Evolutionary conservation across 75 land plant genomes (phyloP).

Genomic region (Ceratopteris richardii): DNA sequence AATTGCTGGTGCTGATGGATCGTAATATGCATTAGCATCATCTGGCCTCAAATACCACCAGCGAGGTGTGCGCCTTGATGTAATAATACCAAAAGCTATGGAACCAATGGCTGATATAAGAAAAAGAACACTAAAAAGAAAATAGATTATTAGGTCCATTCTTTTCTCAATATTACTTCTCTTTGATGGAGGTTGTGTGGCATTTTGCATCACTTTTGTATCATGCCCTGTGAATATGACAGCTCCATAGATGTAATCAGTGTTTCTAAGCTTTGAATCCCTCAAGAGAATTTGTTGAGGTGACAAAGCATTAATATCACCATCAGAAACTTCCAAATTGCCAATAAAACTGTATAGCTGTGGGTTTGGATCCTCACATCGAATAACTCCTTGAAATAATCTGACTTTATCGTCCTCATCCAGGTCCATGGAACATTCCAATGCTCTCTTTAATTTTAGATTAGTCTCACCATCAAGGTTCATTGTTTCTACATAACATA

Average conservation of each 20-base stretch:
- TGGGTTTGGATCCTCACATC: slow-evolving; percentile 28
- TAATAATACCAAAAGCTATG: slow-evolving; percentile 40
- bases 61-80: slow-evolving; percentile 25
- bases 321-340: slow-evolving; percentile 11
- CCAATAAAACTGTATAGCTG: slow-evolving; percentile 26
- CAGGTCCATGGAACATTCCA: slow-evolving; percentile 8
- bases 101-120: slow-evolving; percentile 50
- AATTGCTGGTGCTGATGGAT: slow-evolving; percentile 20
- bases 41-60: slow-evolving; percentile 59
- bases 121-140: slow-evolving; percentile 45
- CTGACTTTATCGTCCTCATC: slow-evolving; percentile 6
- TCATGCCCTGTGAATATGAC: slow-evolving; percentile 41
- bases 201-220: slow-evolving; percentile 53
- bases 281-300: slow-evolving; percentile 23
- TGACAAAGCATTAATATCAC: slow-evolving; percentile 9
- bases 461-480: slow-evolving; percentile 25
- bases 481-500: slow-evolving; percentile 18
- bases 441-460: slow-evolving; percentile 15
- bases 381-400: slow-evolving; percentile 11
- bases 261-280: slow-evolving; percentile 30
- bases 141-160: slow-evolving; percentile 57
- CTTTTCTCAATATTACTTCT: slow-evolving; percentile 53
- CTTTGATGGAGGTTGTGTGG: slow-evolving; percentile 52
- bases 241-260: slow-evolving; percentile 23
- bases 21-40: slow-evolving; percentile 25